Evolutionary conservation across 2,329 filamentous ascomycete genomes (phyloP).

Genomic region (Penicillium psychrosexuale): DNA sequence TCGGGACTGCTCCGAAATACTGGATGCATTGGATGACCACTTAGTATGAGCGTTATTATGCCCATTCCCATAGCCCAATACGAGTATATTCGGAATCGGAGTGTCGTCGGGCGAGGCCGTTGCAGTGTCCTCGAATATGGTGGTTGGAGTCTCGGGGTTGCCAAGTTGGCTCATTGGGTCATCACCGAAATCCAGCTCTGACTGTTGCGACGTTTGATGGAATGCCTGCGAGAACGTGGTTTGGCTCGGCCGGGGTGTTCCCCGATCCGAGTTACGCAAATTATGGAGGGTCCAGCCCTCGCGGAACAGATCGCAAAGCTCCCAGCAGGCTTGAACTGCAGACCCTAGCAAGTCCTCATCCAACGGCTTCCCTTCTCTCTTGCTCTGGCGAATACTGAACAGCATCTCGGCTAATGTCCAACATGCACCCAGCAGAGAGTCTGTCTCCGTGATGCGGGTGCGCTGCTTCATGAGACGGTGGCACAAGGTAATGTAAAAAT

Average conservation of each 20-base stretch:
- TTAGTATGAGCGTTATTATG: conserved; percentile 48
- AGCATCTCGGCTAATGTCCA: conserved; percentile 92
- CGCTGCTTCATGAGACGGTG: conserved; percentile 96
- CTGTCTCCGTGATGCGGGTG: conserved; percentile 73
- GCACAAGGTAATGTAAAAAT: conserved; percentile 92
- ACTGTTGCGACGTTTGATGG: conserved; percentile 49
- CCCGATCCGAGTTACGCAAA: conserved; percentile 67
- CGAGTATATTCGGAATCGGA: conserved; percentile 80
- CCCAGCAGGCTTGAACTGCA: conserved; percentile 90
- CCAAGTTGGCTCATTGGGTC: conserved; percentile 26
- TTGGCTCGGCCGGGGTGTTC: conserved; percentile 79
- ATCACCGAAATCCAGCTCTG: conserved; percentile 33
- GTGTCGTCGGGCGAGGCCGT: conserved; percentile 78
- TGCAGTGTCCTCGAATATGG: conserved; percentile 89
- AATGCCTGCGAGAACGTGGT: conserved; percentile 64
- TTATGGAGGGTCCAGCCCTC: conserved; percentile 82
- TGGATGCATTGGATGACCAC: conserved; percentile 80
- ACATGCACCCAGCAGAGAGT: conserved; percentile 78
- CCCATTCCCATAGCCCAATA: conserved; percentile 68
- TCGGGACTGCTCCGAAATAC: conserved; percentile 75
- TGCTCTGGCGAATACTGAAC: conserved; percentile 82
- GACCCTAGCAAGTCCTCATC: conserved; percentile 84
- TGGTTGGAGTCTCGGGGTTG: conserved; percentile 83
- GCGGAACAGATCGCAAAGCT: conserved; percentile 87
- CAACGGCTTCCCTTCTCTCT: conserved; percentile 65